These are phyloP conservation scores for Eucalyptus camaldulensis DNA, from an alignment of 345 rosid genomes.

Conservation along the genomic window DNA sequence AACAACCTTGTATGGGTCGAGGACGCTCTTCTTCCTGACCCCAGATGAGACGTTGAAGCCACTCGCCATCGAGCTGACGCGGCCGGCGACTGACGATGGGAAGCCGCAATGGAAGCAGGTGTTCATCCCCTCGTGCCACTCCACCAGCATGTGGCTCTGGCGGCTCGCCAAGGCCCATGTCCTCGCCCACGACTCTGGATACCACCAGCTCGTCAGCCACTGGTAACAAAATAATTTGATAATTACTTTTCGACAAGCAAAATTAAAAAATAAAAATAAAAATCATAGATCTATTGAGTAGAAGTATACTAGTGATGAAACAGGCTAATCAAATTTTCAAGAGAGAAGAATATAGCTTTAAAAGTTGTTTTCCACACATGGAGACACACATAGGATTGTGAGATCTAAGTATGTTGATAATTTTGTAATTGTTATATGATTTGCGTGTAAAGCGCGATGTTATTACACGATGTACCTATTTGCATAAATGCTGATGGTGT, in stretches of 20 bases:
- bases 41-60: conserved; percentile 41
- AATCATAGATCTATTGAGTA: not conserved
- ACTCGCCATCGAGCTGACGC: conserved; percentile 50
- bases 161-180: conserved; percentile 61
- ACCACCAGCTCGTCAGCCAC: conserved; percentile 65
- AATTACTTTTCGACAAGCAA: not conserved
- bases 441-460: not conserved
- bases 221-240: conserved; percentile 20
- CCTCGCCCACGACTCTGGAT: conserved; percentile 46
- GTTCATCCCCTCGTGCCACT: conserved; percentile 19
- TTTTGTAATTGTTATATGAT: not conserved
- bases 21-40: conserved; percentile 49
- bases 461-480: not conserved
- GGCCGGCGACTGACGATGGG: conserved; percentile 30
- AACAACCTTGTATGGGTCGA: conserved; percentile 48
- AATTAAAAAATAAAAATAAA: not conserved
- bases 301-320: not conserved
- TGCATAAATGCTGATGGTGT: not conserved
- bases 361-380: too few species aligned
- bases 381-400: too few species aligned
- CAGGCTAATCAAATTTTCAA: not conserved
- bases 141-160: conserved; percentile 63
- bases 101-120: conserved; percentile 61
- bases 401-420: not conserved
- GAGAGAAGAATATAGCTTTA: too few species aligned